Conservation (phyloP, 2,329 filamentous ascomycete species). For the Diaporthe eres region DNA sequence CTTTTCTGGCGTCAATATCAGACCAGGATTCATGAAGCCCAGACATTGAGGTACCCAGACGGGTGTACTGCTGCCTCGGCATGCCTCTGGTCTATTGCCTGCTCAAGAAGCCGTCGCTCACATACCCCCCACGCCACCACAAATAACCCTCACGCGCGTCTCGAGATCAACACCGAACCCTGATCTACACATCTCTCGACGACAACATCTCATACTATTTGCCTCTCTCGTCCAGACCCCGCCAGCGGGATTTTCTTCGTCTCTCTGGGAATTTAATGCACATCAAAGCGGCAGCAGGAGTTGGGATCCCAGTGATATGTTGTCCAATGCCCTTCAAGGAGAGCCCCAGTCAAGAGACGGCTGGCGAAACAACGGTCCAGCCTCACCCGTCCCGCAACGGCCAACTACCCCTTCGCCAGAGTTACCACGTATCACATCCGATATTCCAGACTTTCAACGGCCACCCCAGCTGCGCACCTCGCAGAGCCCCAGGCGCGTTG, state of each 20-base stretch:
- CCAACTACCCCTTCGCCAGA: conserved; percentile 17
- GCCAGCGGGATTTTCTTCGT: not conserved
- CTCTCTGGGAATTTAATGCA: conserved; percentile 8
- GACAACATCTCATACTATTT: not conserved
- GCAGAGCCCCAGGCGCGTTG: not conserved
- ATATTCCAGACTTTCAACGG: conserved; percentile 2
- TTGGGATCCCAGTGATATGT: conserved; percentile 7
- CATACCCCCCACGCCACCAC: not conserved
- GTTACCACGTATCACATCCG: conserved; percentile 28
- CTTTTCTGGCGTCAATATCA: not conserved
- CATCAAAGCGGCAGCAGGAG: not conserved
- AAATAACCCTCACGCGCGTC: not conserved
- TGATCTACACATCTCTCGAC: not conserved
- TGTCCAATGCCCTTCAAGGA: conserved; percentile 17
- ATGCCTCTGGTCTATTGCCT: not conserved
- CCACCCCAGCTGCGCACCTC: not conserved
- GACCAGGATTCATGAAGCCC: not conserved
- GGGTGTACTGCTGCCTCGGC: not conserved
- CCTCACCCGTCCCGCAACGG: conserved; percentile 14
- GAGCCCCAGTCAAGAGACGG: conserved; percentile 7
- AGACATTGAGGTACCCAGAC: not conserved
- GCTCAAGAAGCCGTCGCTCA: conserved; percentile 6
- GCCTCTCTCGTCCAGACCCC: not conserved
- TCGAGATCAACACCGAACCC: conserved; percentile 1
- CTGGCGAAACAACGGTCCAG: conserved; percentile 23